These are phyloP conservation scores for Umbelopsis sp. DNA, from an alignment of 192 early-diverging fungal species.

Conservation along the genomic window DNA sequence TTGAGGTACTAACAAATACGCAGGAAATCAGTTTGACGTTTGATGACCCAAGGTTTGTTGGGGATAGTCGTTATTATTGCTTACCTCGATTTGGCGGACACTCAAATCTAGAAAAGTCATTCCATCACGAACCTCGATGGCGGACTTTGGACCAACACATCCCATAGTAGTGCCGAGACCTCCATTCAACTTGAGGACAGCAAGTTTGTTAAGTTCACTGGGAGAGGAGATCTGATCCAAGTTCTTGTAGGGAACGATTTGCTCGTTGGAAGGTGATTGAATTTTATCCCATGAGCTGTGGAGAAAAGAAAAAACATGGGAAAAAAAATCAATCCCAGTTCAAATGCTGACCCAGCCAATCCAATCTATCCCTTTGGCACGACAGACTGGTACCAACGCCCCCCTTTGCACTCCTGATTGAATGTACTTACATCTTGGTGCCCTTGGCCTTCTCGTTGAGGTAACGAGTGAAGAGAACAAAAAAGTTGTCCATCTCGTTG, in stretches of 20 bases:
- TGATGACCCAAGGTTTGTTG: neutral
- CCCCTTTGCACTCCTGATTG: conserved; percentile 8
- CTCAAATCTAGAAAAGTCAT: conserved; percentile 99
- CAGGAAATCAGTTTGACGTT: neutral
- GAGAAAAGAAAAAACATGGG: neutral
- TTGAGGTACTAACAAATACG: conserved; percentile 76
- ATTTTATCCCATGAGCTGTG: conserved; percentile 90
- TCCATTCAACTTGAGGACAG: conserved; percentile 99
- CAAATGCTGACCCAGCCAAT: no score
- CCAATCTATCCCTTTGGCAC: neutral
- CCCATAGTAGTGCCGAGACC: conserved; percentile 99
- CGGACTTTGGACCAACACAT: conserved; percentile 96
- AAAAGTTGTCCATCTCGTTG: conserved; percentile 88
- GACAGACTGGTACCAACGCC: neutral
- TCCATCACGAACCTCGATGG: conserved; percentile 96
- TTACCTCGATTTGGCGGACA: conserved; percentile 96
- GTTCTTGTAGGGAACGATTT: conserved; percentile 80
- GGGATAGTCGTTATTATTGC: neutral
- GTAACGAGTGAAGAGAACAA: conserved; percentile 82
- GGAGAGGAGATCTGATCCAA: conserved; percentile 55
- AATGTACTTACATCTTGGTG: conserved; percentile 67
- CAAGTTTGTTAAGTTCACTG: conserved; percentile 83
- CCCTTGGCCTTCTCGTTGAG: conserved; percentile 78
- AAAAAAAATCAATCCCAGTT: no score
- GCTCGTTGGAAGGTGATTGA: conserved; percentile 87